Evolutionary conservation across 306 rosid genomes (phyloP).

Genomic region (Quillaja saponaria): DNA sequence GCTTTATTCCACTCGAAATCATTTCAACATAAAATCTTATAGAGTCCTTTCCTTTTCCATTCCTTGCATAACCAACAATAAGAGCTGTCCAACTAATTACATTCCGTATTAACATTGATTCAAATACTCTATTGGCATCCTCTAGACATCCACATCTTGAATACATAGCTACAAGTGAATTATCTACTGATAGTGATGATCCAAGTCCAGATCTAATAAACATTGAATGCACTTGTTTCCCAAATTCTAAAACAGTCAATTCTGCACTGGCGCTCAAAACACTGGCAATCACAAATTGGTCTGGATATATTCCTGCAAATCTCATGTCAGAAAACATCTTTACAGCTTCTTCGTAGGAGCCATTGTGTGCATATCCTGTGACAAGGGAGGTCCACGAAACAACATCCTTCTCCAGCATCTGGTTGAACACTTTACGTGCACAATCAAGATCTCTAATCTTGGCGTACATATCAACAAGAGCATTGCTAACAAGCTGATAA

Average conservation of each 20-base stretch:
- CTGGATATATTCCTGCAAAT: slow-evolving; percentile 54
- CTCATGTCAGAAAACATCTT: slow-evolving; percentile 72
- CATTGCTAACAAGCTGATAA: slow-evolving; percentile 68
- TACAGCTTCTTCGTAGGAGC: slow-evolving; percentile 64
- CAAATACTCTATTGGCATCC: slow-evolving; percentile 64
- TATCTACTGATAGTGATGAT: slow-evolving; percentile 60
- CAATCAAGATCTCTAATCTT: slow-evolving; percentile 53
- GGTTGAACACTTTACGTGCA: slow-evolving; percentile 61
- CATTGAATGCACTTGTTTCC: slow-evolving; percentile 75
- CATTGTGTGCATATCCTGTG: slow-evolving; percentile 74
- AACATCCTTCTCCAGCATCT: slow-evolving; percentile 68
- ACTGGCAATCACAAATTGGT: slow-evolving; percentile 70
- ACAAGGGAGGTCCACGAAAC: slow-evolving; percentile 92
- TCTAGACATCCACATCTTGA: slow-evolving; percentile 90
- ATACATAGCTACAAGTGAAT: slow-evolving; percentile 82
- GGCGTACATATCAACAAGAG: slow-evolving; percentile 86
- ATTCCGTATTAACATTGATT: slow-evolving; percentile 54
- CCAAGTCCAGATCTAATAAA: slow-evolving; percentile 62
- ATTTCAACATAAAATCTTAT: slow-evolving; percentile 67
- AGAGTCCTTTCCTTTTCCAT: slow-evolving; percentile 81
- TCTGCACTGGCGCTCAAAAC: slow-evolving; percentile 81
- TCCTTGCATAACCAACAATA: slow-evolving; percentile 87
- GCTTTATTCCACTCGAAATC: slow-evolving; percentile 67
- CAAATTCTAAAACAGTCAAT: slow-evolving; percentile 70
- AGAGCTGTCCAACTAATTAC: slow-evolving; percentile 92